Percentiles rank a stretch among this genome's conserved stretches.
Conservation (phyloP, 345 rosid species). For the Euphorbia peplus region DNA sequence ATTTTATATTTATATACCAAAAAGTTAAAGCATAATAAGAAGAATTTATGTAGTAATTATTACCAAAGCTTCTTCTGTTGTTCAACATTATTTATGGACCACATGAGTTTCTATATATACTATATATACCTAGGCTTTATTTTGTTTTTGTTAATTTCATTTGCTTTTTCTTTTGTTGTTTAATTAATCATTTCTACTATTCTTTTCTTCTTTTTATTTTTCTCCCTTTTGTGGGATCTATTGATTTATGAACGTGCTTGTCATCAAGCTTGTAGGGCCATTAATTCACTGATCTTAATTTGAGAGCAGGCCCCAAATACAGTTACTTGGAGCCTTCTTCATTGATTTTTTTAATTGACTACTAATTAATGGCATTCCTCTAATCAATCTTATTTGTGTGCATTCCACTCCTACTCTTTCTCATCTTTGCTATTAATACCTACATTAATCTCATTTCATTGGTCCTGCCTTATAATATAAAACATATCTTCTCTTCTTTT, state of each 20-base stretch:
- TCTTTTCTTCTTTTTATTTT: constrained; percentile 16
- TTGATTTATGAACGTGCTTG: constrained; percentile 46
- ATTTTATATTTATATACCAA: constrained; percentile 23
- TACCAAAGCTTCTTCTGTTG: constrained; percentile 12
- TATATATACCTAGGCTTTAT: no score
- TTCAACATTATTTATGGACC: no score
- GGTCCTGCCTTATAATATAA: not conserved
- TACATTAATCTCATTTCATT: not conserved
- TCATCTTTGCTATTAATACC: not conserved
- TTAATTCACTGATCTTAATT: not conserved
- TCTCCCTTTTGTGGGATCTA: constrained; percentile 40
- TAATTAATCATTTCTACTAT: constrained; percentile 29
- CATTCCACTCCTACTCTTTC: not conserved
- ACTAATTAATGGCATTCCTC: not conserved
- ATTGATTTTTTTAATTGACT: not conserved
- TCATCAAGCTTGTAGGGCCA: constrained; percentile 52
- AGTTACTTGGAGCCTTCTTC: no score
- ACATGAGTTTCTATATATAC: constrained; percentile 29
- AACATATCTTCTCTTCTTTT: no score
- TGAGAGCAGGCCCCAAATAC: constrained; percentile 7
- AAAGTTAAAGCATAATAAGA: no score
- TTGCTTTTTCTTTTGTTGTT: constrained; percentile 19
- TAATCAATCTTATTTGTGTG: constrained; percentile 2
- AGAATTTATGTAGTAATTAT: constrained; percentile 16
- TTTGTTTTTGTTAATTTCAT: no score